Percentiles rank a stretch among this genome's conserved stretches.
Evolutionary conservation across 1,284 basidiomycete genomes (phyloP).

Genomic region (Trichosporon coremiiforme): DNA sequence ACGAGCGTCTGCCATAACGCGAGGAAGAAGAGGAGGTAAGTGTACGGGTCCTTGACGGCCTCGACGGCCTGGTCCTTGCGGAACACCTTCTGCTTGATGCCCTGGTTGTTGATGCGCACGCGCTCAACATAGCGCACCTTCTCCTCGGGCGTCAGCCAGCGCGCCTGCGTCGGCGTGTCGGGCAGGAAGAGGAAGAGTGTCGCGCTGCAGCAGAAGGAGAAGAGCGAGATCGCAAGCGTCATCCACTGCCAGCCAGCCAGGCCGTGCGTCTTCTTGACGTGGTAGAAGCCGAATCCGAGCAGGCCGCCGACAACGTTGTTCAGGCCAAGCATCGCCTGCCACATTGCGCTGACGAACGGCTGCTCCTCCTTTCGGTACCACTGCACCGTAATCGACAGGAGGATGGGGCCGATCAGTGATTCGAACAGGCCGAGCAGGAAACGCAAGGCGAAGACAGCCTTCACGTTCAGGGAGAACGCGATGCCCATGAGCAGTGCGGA

Average conservation of each 20-base stretch:
- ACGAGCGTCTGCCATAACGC: conserved; percentile 38
- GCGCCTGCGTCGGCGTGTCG: conserved; percentile 40
- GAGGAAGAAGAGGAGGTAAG: conserved; percentile 39
- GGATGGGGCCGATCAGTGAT: conserved; percentile 37
- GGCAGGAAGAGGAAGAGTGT: conserved; percentile 40
- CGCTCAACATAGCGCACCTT: conserved; percentile 43
- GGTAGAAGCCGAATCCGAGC: conserved; percentile 17
- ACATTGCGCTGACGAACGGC: conserved; percentile 24
- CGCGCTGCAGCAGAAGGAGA: conserved; percentile 27
- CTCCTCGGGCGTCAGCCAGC: conserved; percentile 40
- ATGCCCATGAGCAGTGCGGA: conserved; percentile 61
- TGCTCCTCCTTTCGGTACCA: conserved; percentile 39
- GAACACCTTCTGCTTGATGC: conserved; percentile 41
- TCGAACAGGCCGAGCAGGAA: conserved; percentile 45
- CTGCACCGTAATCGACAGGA: conserved; percentile 37
- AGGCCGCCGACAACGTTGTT: conserved; percentile 21
- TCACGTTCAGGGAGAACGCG: conserved; percentile 68
- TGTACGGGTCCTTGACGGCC: conserved; percentile 39
- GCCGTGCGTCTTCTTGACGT: neutral
- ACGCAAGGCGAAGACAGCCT: conserved; percentile 59
- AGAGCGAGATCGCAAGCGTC: conserved; percentile 33
- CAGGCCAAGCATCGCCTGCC: conserved; percentile 31
- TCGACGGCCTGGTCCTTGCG: conserved; percentile 39
- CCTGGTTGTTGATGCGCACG: conserved; percentile 46
- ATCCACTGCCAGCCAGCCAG: conserved; percentile 46